Base-by-base conservation (phyloP, 306 rosid species). In the Dryas drummondii region DNA sequence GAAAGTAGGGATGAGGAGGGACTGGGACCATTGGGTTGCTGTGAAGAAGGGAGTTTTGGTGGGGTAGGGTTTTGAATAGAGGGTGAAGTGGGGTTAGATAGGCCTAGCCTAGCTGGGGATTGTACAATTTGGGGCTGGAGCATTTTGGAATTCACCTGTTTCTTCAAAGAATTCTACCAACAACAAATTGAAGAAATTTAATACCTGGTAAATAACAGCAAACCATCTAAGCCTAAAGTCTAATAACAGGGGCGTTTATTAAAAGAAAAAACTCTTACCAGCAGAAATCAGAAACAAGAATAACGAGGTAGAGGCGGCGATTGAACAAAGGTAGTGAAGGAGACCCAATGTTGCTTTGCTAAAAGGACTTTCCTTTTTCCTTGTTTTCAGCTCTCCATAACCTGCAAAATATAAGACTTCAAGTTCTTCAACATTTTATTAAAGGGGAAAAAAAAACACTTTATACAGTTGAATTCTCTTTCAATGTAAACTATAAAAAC, bases 81-180 rank as follows among this genome's bases (percentile, higher is more conserved):
- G 0, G 97, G 98, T 0, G 98, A 94, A 57, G 86, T 87, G 1
- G 97, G 96, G 75, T 91, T 91, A 0, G 94, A 73, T 14, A 93
- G 89, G 76, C 96, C 97, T 17, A 93, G 82, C 78, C 98, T 86
- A 2, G 97, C 96, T 5, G 98, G 97, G 54, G 98, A 93, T 59
- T 88, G 97, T 9, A 82, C 96, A 58, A 92, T 80, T 82, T 88
- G 97, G 72, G 82, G 92, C 64, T 92, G 97, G 75, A 90, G 85
- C 96, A 88, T 88, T 78, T 86, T 80, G 66, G 41, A n/a, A 19
- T 17, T 12, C 75, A 55, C 44, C 11, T n/a, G 53, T 17, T 55
- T 56, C 75, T 2, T 55, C 44, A 46, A 19, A 15, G 16, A 15
- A 45, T 9, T 9, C 76, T 72, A 45, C 46, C 48, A 27, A 70